These are phyloP conservation scores for Neocucurbitaria cava DNA, from an alignment of 2,329 filamentous ascomycete genomes.

Conservation along the genomic window DNA sequence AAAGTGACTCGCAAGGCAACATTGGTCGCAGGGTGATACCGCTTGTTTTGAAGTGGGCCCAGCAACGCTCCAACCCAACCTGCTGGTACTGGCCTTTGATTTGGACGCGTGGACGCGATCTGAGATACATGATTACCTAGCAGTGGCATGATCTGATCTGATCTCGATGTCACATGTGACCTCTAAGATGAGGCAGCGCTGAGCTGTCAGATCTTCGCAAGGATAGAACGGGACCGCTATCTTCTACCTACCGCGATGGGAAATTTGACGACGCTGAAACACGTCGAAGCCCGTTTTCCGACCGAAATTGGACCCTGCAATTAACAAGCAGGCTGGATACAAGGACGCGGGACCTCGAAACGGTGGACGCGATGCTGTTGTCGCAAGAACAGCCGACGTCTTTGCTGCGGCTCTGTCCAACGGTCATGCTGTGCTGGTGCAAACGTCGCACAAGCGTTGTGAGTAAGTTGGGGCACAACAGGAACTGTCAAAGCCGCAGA, in stretches of 20 bases:
- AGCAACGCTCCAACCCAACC: neutral
- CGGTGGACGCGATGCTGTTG: constrained; percentile 3
- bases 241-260: constrained; percentile 13
- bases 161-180: constrained; percentile 16
- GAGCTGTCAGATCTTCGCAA: constrained; percentile 20
- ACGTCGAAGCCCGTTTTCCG: constrained; percentile 9
- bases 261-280: constrained; percentile 20
- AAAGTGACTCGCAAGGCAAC: neutral
- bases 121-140: too few relatives aligned
- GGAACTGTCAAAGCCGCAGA: constrained; percentile 10
- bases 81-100: neutral
- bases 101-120: neutral
- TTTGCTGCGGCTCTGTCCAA: constrained; percentile 7
- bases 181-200: constrained; percentile 3
- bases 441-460: constrained; percentile 7
- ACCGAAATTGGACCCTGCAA: constrained; percentile 12
- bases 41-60: neutral
- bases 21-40: neutral
- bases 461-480: constrained; percentile 7
- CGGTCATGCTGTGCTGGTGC: constrained; percentile 1
- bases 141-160: constrained; percentile 3
- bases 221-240: constrained; percentile 10
- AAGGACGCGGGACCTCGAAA: neutral
- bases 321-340: constrained; percentile 5
- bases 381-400: constrained; percentile 9